These are phyloP conservation scores for Neopestalotiopsis sp. DNA, from an alignment of 2,329 filamentous ascomycete species.

Conservation along the genomic window DNA sequence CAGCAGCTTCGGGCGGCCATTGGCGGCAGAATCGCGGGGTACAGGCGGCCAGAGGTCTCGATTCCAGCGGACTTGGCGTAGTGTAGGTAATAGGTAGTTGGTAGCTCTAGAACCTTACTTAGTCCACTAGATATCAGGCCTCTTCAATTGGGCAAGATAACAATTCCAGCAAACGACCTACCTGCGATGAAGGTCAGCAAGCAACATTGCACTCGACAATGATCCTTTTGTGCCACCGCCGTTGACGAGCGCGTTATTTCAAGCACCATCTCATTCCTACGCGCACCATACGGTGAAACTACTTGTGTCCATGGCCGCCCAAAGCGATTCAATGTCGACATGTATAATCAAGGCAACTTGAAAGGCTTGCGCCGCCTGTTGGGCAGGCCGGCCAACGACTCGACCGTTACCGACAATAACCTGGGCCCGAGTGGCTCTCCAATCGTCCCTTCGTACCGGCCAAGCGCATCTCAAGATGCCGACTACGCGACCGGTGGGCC, in stretches of 20 bases:
- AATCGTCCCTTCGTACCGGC: constrained; percentile 51
- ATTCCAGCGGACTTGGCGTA: neutral
- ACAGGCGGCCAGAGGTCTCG: neutral
- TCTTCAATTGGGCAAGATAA: neutral
- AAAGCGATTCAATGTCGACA: constrained; percentile 38
- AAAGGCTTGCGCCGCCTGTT: constrained; percentile 62
- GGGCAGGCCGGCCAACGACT: constrained; percentile 56
- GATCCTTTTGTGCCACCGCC: neutral
- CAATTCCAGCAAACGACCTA: neutral
- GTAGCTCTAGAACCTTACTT: neutral
- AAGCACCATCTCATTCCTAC: neutral
- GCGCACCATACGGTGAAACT: constrained; percentile 20
- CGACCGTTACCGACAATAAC: constrained; percentile 50
- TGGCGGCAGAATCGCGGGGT: constrained; percentile 19
- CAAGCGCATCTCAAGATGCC: constrained; percentile 61
- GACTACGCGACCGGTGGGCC: constrained; percentile 57
- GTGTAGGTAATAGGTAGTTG: neutral
- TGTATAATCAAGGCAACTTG: constrained; percentile 62
- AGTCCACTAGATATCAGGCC: neutral
- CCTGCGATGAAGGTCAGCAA: neutral
- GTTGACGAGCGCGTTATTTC: neutral
- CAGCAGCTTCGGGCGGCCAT: constrained; percentile 7
- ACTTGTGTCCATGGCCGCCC: constrained; percentile 28
- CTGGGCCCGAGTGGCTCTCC: constrained; percentile 53
- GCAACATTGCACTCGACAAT: neutral